Evolutionary conservation across 768 basidiomycete genomes (phyloP), one percentile per base, ranked within the genome.

Genomic region (Tricholoma matsutake): DNA sequence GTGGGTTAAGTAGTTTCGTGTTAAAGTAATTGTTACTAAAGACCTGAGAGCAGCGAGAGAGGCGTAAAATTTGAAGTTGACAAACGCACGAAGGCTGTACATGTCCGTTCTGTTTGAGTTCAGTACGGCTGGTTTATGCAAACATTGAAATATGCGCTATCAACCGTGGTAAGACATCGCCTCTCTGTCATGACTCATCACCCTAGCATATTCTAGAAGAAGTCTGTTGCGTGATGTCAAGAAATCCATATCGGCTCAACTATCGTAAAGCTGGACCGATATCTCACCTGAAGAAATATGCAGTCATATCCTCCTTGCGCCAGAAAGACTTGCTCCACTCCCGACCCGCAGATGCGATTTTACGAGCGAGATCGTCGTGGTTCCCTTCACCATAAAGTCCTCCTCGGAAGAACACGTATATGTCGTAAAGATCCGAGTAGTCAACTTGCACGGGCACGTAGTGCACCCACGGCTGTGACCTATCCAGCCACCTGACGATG

Each of bases 401-500:
- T 2, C 87, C 86, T 0, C 82, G 79, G 68, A 90, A 90, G 74
- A 92, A 92, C 0, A 83, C 73, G 58, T 86, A 78, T 14, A 82
- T 75, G 59, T 91, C 89, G 69, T 86, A 81, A 9, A 91, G 66
- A 69, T 89, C 87, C 0, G 79, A 76, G 25, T 84, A 81, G 62
- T 86, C 84, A 0, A 85, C 69, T 60, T 83, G 81, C 3, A 89
- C 72, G 3, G 88, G 88, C 0, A 89, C 80, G 65, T 88, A 89
- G 67, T 89, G 87, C 1, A 88, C 81, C 87, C 87, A 89, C 0
- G 87, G 83, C 57, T 79, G 80, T 53, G 83, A 74, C 20, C 84
- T 78, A 39, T 85, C 83, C 10, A 72, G 72, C 64, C 75, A 86
- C 83, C 83, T 83, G 53, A 1, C 14, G 22, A 31, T 29, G 28